Base-by-base conservation (phyloP, 2,329 filamentous ascomycete genomes). In the Claviceps humidiphila region DNA sequence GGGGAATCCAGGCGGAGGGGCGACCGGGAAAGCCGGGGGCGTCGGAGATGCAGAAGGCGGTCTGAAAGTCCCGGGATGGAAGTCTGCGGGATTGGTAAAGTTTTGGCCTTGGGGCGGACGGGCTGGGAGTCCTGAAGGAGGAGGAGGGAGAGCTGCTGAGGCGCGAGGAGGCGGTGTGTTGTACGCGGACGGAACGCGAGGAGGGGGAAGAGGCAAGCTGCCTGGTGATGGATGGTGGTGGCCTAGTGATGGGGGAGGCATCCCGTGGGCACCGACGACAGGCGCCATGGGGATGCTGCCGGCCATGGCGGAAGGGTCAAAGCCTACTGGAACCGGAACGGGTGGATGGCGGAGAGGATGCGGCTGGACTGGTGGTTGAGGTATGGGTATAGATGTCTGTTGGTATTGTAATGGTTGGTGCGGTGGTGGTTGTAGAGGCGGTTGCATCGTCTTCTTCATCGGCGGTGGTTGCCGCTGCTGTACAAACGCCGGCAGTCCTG, bases 401-500 rank as follows among this genome's bases (percentile, higher is more conserved):
- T 11, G 17, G 17, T 20, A 20, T 42, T 11, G 17, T 22, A 42
- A 20, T 42, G 17, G 9, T 42, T 42, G 52, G 17, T 13, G 47
- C 39, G 16, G 47, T 58, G n/a, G 47, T 58, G n/a, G 40, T 42
- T 63, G 59, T 47, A 56, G 56, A 30, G 59, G 62, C 49, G 54
- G 59, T 42, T 53, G 48, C 9, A 30, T 11, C 20, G 43, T 30
- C 34, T 17, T n/a, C 26, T 40, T 44, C 37, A n/a, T 53, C 51
- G 16, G 41, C 52, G 89, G 78, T 58, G 38, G 53, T 39, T 49
- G 62, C 51, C 39, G 61, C 57, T 58, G 65, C 51, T 90, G 78
- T 59, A 94, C 82, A 54, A 82, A 85, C 4, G 86, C 78, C 1
- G 88, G 86, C 50, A 93, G 71, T 22, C 84, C 80, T 63, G 90